Evolutionary conservation across 805 yeast genomes (phyloP), one percentile per base, ranked within the genome.

Genomic region (Wickerhamomyces tratensis): DNA sequence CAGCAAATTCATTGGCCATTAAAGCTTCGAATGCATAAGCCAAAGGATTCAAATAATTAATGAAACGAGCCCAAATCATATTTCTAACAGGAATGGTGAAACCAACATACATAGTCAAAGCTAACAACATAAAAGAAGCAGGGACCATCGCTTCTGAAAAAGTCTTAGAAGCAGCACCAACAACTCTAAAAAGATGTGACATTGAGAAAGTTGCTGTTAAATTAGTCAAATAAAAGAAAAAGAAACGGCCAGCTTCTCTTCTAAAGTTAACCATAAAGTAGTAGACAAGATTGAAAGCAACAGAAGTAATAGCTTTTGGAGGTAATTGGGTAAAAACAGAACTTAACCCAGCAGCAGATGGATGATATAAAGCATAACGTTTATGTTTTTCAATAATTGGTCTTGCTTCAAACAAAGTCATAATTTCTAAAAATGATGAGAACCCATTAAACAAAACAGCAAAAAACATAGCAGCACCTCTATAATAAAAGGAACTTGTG

Each of bases 321-420:
- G 83, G 84, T 33, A 77, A 48, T 50, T 79, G 82, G 8, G 82
- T 68, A n/a, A 78, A 47, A 43, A 79, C 68, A 3, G 79, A 72
- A 0, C 84, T 79, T 37, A 80, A 51, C 0, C 86, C 82, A 51
- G 80, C 81, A 6, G 86, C 80, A 41, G 77, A 64, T 11, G 83
- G 82, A 47, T 72, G 79, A 49, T 78, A 78, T 35, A 79, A 55
- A 1, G 80, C 77, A 49, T 70, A 77, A 27, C 69, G 68, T 48
- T 71, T 71, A 47, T 78, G 85, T 53, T 79, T 78, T 49, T 74
- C 78, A 35, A 76, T 72, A 46, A 79, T 69, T 15, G 76, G 71
- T 52, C 84, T 69, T 33, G 77, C 69, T 50, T 76, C 79, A 47
- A 64, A 77, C 33, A 76, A 53, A 4, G 75, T 51, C 57, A 73